Evolutionary conservation across 331 rosid species (phyloP).

Genomic region (Rosa hybrid): DNA sequence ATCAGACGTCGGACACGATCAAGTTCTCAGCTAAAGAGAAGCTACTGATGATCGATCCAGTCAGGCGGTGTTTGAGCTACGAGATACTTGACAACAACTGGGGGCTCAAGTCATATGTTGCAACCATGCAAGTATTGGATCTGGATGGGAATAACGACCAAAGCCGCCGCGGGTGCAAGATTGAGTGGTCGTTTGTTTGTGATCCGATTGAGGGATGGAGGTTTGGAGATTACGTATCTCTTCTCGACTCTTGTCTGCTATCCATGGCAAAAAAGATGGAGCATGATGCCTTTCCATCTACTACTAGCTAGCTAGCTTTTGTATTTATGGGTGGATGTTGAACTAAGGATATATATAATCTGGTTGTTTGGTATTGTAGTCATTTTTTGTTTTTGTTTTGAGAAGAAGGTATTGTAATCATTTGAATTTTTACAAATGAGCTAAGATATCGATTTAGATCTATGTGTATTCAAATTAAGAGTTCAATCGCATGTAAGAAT

Average conservation of each 20-base stretch:
- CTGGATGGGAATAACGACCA: background rate
- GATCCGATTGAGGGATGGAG: slow-evolving; percentile 54
- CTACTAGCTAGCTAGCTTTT: background rate
- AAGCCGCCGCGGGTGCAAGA: slow-evolving; percentile 26
- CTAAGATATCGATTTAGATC: background rate
- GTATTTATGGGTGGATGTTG: background rate
- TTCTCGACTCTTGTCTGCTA: slow-evolving; percentile 8
- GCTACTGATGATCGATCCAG: slow-evolving; percentile 34
- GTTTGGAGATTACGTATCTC: slow-evolving; percentile 24
- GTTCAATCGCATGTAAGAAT: no score
- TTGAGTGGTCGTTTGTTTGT: slow-evolving; percentile 44
- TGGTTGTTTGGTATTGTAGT: background rate
- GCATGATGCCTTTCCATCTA: background rate
- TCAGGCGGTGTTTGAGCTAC: slow-evolving; percentile 40
- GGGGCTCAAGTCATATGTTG: slow-evolving; percentile 6
- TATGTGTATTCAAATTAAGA: background rate
- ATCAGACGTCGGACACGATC: background rate
- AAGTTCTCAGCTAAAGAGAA: background rate
- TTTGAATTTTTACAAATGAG: background rate
- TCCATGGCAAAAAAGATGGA: slow-evolving; percentile 44
- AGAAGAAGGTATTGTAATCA: background rate
- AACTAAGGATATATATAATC: background rate
- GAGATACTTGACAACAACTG: slow-evolving; percentile 31
- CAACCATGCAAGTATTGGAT: slow-evolving; percentile 9
- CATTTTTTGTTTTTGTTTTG: background rate